These are phyloP conservation scores for Euptelea pleiosperma DNA, from an alignment of 164 flowering plant genomes.

Conservation along the genomic window DNA sequence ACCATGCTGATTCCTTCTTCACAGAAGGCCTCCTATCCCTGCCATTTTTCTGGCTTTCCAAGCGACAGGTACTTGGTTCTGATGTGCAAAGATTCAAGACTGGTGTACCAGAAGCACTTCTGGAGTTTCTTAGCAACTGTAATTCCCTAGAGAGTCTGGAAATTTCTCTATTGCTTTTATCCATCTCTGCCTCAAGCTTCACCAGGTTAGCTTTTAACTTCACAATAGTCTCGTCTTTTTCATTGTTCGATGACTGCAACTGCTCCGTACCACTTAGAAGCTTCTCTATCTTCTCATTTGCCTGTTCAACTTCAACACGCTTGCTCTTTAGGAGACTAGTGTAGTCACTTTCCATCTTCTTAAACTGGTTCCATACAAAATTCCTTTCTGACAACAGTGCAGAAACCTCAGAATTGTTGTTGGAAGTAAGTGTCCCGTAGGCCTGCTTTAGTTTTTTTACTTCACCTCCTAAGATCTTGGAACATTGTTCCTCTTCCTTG, in stretches of 20 bases:
- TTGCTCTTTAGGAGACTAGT: slow-evolving; percentile 37
- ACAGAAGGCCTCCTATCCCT: slow-evolving; percentile 5
- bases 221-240: slow-evolving; percentile 51
- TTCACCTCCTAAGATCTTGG: slow-evolving; percentile 34
- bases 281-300: slow-evolving; percentile 44
- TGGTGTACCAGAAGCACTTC: slow-evolving; percentile 36
- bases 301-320: slow-evolving; percentile 38
- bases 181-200: slow-evolving; percentile 40
- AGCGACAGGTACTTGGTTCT: slow-evolving; percentile 12
- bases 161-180: slow-evolving; percentile 37
- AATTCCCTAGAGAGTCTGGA: slow-evolving; percentile 48
- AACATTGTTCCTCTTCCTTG: slow-evolving; percentile 12
- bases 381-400: slow-evolving; percentile 62
- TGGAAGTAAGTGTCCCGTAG: slow-evolving; percentile 44
- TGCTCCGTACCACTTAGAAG: slow-evolving; percentile 49
- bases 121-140: slow-evolving; percentile 37
- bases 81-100: slow-evolving; percentile 32
- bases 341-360: slow-evolving; percentile 48
- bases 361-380: slow-evolving; percentile 76
- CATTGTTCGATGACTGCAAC: slow-evolving; percentile 41
- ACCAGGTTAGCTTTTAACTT: slow-evolving; percentile 40
- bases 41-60: slow-evolving; percentile 16
- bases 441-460: slow-evolving; percentile 45
- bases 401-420: slow-evolving; percentile 52
- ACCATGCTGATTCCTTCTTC: slow-evolving; percentile 34